Evolutionary conservation across 805 yeast genomes (phyloP).

Genomic region (Pichia nanzhaoensis): DNA sequence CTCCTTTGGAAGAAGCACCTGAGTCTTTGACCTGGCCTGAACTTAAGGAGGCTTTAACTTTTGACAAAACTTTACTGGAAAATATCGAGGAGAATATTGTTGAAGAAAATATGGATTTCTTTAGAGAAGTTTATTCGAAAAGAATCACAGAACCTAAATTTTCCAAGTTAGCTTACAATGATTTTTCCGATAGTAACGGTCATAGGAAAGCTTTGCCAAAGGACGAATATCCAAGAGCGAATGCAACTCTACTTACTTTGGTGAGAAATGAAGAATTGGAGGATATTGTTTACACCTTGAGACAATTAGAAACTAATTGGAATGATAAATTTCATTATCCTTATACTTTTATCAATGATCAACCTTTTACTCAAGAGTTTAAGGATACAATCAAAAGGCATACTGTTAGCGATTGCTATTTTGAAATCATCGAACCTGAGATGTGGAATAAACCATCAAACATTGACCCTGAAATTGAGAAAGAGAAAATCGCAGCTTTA

Average conservation of each 20-base stretch:
- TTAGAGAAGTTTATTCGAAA: conserved; percentile 29
- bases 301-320: conserved; percentile 61
- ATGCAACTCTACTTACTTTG: conserved; percentile 69
- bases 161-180: conserved; percentile 28
- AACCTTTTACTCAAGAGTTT: conserved; percentile 72
- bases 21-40: conserved; percentile 21
- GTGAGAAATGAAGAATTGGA: conserved; percentile 66
- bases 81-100: conserved; percentile 26
- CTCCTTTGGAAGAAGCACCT: too few relatives aligned
- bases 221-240: conserved; percentile 40
- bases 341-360: conserved; percentile 90
- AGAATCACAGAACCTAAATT: conserved; percentile 30
- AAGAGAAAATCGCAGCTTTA: conserved; percentile 34
- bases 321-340: conserved; percentile 77
- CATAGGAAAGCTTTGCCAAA: conserved; percentile 21
- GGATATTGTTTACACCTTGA: conserved; percentile 49
- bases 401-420: conserved; percentile 39
- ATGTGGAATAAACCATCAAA: conserved; percentile 44
- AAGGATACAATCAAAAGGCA: conserved; percentile 43
- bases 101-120: conserved; percentile 30
- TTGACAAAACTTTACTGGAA: conserved; percentile 17
- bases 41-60: conserved; percentile 22
- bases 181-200: conserved; percentile 24
- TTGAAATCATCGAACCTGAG: conserved; percentile 46
- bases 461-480: conserved; percentile 36